Conservation (phyloP, 345 rosid genomes). For the Luvunga scandens region DNA sequence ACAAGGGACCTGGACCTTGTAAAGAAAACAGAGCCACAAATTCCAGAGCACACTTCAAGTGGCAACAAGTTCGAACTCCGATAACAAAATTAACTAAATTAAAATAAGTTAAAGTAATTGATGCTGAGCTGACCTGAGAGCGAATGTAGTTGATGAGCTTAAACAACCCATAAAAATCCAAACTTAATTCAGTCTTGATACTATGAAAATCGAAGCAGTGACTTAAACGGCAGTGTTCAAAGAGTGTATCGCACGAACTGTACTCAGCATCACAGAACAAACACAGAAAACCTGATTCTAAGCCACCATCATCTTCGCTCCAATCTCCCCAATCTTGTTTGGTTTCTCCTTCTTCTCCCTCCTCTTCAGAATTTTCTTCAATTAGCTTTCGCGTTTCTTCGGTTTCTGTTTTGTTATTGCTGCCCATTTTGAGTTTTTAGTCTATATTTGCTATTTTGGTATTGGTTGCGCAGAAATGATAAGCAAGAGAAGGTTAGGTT, state of each 20-base stretch:
- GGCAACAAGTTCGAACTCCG: not conserved
- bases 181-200: constrained; percentile 39
- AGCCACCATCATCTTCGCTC: constrained; percentile 43
- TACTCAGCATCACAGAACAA: constrained; percentile 61
- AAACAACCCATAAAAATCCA: constrained; percentile 73
- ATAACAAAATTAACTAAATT: not conserved
- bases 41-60: not conserved
- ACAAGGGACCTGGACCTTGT: not conserved
- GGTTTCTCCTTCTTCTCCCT: constrained; percentile 24
- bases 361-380: constrained; percentile 22
- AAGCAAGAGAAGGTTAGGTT: too few relatives aligned
- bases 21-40: not conserved
- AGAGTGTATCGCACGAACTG: constrained; percentile 48
- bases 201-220: constrained; percentile 65
- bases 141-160: constrained; percentile 89
- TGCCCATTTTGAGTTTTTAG: constrained; percentile 6
- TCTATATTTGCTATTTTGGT: too few relatives aligned
- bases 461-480: too few relatives aligned
- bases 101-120: not conserved
- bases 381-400: constrained; percentile 1
- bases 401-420: not conserved
- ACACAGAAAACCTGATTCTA: constrained; percentile 45
- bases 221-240: constrained; percentile 52
- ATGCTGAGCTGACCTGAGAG: constrained; percentile 56
- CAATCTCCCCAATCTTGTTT: constrained; percentile 68